Evolutionary conservation across 257 asterid genomes (phyloP).

Genomic region (Nyctanthes arbortristis): DNA sequence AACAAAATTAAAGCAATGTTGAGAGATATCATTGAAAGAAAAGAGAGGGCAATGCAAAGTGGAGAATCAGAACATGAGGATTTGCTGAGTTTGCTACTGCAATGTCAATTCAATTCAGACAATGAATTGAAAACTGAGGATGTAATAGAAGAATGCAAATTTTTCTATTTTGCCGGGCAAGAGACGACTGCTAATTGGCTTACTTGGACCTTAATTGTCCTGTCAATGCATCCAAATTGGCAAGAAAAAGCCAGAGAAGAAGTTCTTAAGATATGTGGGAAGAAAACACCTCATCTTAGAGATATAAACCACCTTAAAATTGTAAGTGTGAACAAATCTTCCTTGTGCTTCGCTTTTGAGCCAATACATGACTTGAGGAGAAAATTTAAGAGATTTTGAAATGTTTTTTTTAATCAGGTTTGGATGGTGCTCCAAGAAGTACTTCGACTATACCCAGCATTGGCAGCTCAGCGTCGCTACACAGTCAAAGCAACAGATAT

Average conservation of each 20-base stretch:
- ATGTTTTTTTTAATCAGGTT: background rate
- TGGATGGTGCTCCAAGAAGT: constrained; percentile 20
- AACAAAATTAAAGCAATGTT: constrained; percentile 22
- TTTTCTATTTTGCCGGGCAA: constrained; percentile 35
- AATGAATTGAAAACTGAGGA: constrained; percentile 24
- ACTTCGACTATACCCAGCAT: constrained; percentile 17
- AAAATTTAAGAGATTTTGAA: background rate
- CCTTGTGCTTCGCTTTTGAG: background rate
- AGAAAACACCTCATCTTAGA: constrained; percentile 21
- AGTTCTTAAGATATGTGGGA: constrained; percentile 24
- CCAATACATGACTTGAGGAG: background rate
- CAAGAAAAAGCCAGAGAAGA: constrained; percentile 32
- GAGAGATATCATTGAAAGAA: constrained; percentile 7
- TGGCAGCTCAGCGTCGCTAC: background rate
- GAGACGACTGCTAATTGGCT: constrained; percentile 35
- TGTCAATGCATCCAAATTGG: constrained; percentile 34
- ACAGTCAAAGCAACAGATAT: background rate
- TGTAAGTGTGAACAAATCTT: constrained; percentile 15
- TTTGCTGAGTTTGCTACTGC: constrained; percentile 27
- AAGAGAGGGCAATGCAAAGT: constrained; percentile 3
- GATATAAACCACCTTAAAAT: constrained; percentile 25
- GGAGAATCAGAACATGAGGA: constrained; percentile 10
- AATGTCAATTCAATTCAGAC: constrained; percentile 16
- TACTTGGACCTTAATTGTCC: constrained; percentile 28
- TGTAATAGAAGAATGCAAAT: constrained; percentile 30